Conservation (phyloP, 2,329 filamentous ascomycete species). For the Xylaria sp. region DNA sequence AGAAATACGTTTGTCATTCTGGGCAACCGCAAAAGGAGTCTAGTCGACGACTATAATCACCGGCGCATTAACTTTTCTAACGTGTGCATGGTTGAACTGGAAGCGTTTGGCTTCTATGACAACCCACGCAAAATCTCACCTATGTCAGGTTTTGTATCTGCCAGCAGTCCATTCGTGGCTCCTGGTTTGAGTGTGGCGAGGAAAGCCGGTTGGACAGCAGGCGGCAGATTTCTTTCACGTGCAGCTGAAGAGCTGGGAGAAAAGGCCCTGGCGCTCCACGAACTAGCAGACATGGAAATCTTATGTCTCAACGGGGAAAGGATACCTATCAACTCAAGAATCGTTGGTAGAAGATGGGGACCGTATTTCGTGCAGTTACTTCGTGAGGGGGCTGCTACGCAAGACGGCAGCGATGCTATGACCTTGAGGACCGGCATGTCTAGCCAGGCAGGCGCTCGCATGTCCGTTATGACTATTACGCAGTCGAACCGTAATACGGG, state of each 20-base stretch:
- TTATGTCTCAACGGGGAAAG: slow-evolving; percentile 90
- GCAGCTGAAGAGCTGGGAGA: slow-evolving; percentile 88
- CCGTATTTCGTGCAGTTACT: slow-evolving; percentile 95
- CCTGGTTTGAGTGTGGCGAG: slow-evolving; percentile 66
- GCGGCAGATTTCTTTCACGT: slow-evolving; percentile 78
- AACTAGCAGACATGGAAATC: slow-evolving; percentile 96
- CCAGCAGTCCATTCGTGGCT: slow-evolving; percentile 74
- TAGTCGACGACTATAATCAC: slow-evolving; percentile 98
- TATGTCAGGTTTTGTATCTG: slow-evolving; percentile 84
- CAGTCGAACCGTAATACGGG: slow-evolving; percentile 66
- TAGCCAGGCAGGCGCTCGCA: slow-evolving; percentile 69
- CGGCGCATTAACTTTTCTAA: slow-evolving; percentile 97
- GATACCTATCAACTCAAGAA: slow-evolving; percentile 90
- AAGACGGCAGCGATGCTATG: slow-evolving; percentile 77
- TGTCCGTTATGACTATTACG: slow-evolving; percentile 88
- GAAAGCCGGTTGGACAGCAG: slow-evolving; percentile 73
- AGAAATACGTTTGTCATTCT: slow-evolving; percentile 96
- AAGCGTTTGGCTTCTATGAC: slow-evolving; percentile 96
- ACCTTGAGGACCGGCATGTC: slow-evolving; percentile 75
- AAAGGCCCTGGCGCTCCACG: slow-evolving; percentile 79
- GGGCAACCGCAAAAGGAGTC: slow-evolving; percentile 89
- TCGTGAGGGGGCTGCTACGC: slow-evolving; percentile 78
- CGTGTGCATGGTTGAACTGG: slow-evolving; percentile 94
- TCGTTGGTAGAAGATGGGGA: slow-evolving; percentile 90
- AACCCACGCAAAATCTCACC: slow-evolving; percentile 85